A percentile compares a stretch with the other conserved stretches of the same genome.
phyloP scores from a whole-genome alignment of 805 yeast genomes.

The Kregervanrija delftensis region DNA sequence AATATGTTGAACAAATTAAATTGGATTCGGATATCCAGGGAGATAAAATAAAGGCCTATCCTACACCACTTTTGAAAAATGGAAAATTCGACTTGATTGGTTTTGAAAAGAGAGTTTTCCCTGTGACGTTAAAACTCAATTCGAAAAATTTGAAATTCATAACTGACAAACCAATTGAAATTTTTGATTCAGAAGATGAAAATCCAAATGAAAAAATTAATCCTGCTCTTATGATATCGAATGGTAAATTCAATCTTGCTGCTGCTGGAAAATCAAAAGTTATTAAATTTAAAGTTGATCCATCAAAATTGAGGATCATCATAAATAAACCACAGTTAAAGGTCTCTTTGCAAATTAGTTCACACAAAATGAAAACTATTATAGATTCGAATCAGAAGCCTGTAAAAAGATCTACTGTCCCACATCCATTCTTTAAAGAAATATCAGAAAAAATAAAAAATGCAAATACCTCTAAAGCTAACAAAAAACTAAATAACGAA shows the following conservation, averaged over 20 bases:
- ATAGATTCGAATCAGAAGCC: neutral
- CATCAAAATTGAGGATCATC: conserved; percentile 6
- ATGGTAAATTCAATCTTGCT: conserved; percentile 13
- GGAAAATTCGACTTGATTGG: neutral
- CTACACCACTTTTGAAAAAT: neutral
- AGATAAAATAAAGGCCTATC: neutral
- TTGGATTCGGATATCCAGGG: no score
- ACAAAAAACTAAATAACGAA: no score
- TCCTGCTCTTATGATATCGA: conserved; percentile 5
- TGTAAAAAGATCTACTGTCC: conserved; percentile 7
- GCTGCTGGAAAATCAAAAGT: conserved; percentile 3
- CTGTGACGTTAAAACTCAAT: neutral
- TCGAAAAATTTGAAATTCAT: neutral
- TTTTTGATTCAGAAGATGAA: neutral
- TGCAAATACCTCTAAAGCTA: no score
- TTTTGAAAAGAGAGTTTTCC: neutral
- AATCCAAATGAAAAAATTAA: neutral
- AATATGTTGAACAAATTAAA: no score
- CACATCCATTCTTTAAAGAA: conserved; percentile 27
- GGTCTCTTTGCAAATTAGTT: conserved; percentile 3
- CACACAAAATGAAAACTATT: neutral
- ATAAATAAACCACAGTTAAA: no score
- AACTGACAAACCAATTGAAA: neutral
- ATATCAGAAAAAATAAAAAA: conserved; percentile 30
- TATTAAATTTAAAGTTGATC: conserved; percentile 13